These are phyloP conservation scores for Malus hybrid DNA, from an alignment of 331 rosid genomes.

Conservation along the genomic window DNA sequence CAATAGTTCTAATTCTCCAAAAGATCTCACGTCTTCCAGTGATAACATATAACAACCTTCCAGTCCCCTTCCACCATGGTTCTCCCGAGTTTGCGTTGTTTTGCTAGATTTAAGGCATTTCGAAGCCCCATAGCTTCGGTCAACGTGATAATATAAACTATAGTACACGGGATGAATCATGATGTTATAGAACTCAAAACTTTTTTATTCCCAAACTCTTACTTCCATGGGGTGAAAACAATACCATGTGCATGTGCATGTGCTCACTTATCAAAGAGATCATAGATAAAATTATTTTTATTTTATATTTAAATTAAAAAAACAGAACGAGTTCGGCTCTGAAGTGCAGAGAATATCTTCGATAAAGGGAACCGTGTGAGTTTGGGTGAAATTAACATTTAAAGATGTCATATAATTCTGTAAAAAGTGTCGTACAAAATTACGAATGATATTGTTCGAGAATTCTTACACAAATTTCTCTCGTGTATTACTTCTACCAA, in stretches of 20 bases:
- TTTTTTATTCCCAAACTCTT: background rate
- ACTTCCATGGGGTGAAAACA: background rate
- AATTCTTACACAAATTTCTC: background rate
- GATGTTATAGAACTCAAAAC: background rate
- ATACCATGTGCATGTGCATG: background rate
- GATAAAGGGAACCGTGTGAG: background rate
- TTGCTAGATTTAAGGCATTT: too few relatives aligned
- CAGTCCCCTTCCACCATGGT: too few relatives aligned
- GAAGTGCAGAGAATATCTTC: background rate
- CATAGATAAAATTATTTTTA: background rate
- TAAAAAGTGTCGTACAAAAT: too few relatives aligned
- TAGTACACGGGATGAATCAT: background rate
- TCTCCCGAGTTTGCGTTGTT: too few relatives aligned
- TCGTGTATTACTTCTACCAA: too few relatives aligned
- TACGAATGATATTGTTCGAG: fast-evolving
- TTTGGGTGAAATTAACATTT: too few relatives aligned
- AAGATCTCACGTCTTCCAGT: too few relatives aligned
- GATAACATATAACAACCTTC: too few relatives aligned
- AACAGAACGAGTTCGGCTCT: background rate
- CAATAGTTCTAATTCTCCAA: too few relatives aligned
- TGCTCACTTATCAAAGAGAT: background rate
- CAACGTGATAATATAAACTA: too few relatives aligned
- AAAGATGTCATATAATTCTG: background rate
- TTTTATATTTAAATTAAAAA: too few relatives aligned
- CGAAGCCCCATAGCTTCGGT: too few relatives aligned